A percentile compares a stretch with the other conserved stretches of the same genome.
Evolutionary conservation across 2,329 filamentous ascomycete genomes (phyloP).

Genomic region (Sordariomycetes sp.): DNA sequence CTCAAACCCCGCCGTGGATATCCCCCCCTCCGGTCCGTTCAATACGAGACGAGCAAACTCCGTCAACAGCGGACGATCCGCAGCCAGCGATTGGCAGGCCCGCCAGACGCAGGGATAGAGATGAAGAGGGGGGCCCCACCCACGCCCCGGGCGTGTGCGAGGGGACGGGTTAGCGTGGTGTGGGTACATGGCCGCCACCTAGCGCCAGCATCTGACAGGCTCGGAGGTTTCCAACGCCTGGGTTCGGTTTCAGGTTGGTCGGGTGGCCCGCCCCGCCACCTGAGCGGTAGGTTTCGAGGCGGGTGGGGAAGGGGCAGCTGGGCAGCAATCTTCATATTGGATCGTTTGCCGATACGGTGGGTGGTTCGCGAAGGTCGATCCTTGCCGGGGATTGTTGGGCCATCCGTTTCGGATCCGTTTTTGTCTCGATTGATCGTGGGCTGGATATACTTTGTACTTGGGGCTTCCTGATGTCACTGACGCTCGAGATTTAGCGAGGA

Average conservation of each 20-base stretch:
- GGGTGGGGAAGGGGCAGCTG: neutral
- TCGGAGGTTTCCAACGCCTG: neutral
- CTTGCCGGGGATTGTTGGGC: too few species aligned
- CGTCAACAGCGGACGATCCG: neutral
- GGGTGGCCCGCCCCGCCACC: constrained; percentile 2
- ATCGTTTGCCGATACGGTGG: too few species aligned
- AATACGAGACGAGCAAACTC: neutral
- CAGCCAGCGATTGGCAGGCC: neutral
- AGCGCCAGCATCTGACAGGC: neutral
- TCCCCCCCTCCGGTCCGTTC: neutral
- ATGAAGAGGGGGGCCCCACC: neutral
- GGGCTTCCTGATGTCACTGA: too few species aligned
- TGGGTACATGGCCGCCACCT: neutral
- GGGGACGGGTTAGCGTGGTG: neutral
- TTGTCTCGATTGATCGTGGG: neutral
- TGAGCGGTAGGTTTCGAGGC: neutral
- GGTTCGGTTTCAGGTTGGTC: constrained; percentile 5
- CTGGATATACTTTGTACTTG: too few species aligned
- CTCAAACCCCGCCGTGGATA: neutral
- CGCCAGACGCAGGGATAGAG: neutral
- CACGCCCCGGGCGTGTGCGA: neutral
- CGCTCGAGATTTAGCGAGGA: too few species aligned
- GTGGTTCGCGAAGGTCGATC: too few species aligned
- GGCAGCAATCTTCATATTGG: neutral
- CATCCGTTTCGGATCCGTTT: neutral